These are phyloP conservation scores for Purpureocillium takamizusanense DNA, from an alignment of 2,329 filamentous ascomycete species.

Conservation along the genomic window DNA sequence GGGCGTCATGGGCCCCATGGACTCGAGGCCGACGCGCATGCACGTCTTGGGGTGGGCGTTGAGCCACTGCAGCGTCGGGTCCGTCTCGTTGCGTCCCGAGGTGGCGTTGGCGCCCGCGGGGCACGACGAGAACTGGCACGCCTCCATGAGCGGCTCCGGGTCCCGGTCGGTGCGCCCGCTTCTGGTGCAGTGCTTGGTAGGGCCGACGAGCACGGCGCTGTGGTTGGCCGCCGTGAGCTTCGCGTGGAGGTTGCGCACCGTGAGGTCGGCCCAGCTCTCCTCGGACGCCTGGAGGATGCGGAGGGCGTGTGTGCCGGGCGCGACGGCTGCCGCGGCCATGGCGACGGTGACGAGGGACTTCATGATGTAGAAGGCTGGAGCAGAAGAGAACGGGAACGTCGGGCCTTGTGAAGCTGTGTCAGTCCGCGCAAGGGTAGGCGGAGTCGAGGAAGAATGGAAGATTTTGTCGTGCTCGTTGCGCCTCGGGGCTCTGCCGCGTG, in stretches of 20 bases:
- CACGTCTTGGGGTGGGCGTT: slow-evolving; percentile 61
- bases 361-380: too few species aligned
- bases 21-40: slow-evolving; percentile 53
- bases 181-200: slow-evolving; percentile 58
- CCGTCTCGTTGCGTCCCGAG: slow-evolving; percentile 43
- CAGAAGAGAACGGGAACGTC: too few species aligned
- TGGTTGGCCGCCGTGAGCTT: slow-evolving; percentile 46
- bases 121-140: slow-evolving; percentile 57
- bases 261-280: slow-evolving; percentile 65
- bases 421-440: too few species aligned
- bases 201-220: slow-evolving; percentile 54
- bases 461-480: too few species aligned
- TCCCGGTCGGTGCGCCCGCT: slow-evolving; percentile 38
- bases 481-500: too few species aligned
- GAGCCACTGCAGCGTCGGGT: slow-evolving; percentile 58
- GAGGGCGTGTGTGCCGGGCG: slow-evolving; percentile 12
- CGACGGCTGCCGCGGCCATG: neutral
- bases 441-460: too few species aligned
- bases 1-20: slow-evolving; percentile 39
- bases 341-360: neutral
- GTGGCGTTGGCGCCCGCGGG: slow-evolving; percentile 43
- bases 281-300: slow-evolving; percentile 61
- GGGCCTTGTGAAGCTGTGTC: too few species aligned
- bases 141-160: slow-evolving; percentile 34
- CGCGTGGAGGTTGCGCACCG: slow-evolving; percentile 51